Conservation (phyloP, 768 basidiomycete genomes). For the Dentipellis fragilis region DNA sequence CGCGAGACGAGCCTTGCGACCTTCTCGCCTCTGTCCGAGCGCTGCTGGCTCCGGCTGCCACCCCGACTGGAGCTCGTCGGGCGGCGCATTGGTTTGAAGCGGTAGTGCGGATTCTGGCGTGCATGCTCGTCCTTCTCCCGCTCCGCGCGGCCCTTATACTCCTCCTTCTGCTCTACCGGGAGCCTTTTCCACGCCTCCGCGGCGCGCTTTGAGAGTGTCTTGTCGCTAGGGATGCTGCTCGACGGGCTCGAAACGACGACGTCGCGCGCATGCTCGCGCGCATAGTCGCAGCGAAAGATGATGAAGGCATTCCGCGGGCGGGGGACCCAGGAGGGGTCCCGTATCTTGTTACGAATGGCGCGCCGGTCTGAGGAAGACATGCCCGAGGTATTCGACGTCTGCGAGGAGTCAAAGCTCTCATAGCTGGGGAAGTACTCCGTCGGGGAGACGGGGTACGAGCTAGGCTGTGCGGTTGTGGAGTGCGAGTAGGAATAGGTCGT, state of each 20-base stretch:
- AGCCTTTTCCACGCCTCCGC: conserved; percentile 67
- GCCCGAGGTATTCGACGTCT: conserved; percentile 1
- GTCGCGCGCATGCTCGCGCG: conserved; percentile 33
- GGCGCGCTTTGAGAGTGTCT: conserved; percentile 67
- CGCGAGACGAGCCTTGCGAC: not conserved
- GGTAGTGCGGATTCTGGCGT: conserved; percentile 49
- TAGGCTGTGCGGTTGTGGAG: no score
- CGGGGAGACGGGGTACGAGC: no score
- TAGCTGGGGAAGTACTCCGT: no score
- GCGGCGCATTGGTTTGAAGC: conserved; percentile 39
- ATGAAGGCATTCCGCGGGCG: conserved; percentile 66
- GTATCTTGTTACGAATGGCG: conserved; percentile 28
- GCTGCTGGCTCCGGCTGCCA: not conserved
- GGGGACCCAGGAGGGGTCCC: conserved; percentile 50
- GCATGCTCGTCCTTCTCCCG: conserved; percentile 48
- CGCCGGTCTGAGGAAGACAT: conserved; percentile 30
- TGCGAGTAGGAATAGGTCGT: no score
- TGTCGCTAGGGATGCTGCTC: conserved; percentile 21
- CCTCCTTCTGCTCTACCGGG: conserved; percentile 32
- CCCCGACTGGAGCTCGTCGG: not conserved
- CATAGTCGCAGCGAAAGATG: conserved; percentile 62
- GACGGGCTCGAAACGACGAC: conserved; percentile 20
- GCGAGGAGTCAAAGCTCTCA: no score
- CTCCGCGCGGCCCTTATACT: conserved; percentile 44
- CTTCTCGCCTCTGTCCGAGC: conserved; percentile 7